phyloP scores from a whole-genome alignment of 257 asterid genomes.

The Solanum rostratum region DNA sequence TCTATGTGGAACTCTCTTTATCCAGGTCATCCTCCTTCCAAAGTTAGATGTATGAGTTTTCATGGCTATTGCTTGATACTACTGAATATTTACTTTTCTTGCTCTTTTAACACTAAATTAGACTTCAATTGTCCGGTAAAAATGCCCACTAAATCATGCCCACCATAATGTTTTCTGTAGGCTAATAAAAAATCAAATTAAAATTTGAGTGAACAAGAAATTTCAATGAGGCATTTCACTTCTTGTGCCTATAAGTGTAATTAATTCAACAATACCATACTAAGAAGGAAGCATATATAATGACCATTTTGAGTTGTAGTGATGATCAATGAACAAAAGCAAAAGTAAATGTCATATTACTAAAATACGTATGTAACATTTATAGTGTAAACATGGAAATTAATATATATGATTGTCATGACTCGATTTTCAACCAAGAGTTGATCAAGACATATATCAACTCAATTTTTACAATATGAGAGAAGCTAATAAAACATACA shows the following conservation, averaged over 20 bases:
- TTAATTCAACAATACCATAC: background rate
- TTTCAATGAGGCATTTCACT: too few relatives aligned
- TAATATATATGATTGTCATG: background rate
- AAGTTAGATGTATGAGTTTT: too few relatives aligned
- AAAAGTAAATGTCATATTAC: background rate
- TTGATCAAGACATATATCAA: background rate
- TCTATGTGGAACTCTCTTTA: too few relatives aligned
- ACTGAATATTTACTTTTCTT: too few relatives aligned
- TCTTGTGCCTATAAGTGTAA: background rate
- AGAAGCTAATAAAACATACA: background rate
- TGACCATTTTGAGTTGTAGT: background rate
- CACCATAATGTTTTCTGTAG: too few relatives aligned
- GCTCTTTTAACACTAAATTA: too few relatives aligned
- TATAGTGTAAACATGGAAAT: background rate
- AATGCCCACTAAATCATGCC: too few relatives aligned
- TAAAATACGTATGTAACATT: background rate
- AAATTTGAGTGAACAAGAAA: too few relatives aligned
- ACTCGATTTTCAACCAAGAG: background rate
- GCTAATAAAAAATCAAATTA: too few relatives aligned
- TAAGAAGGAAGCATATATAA: background rate
- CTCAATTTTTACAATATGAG: background rate
- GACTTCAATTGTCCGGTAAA: too few relatives aligned
- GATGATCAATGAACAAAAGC: background rate
- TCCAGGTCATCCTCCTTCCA: too few relatives aligned
- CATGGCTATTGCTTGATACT: too few relatives aligned